phyloP scores from a whole-genome alignment of 1,139 yeast species.

The Magnusiomyces tetraspermus region DNA sequence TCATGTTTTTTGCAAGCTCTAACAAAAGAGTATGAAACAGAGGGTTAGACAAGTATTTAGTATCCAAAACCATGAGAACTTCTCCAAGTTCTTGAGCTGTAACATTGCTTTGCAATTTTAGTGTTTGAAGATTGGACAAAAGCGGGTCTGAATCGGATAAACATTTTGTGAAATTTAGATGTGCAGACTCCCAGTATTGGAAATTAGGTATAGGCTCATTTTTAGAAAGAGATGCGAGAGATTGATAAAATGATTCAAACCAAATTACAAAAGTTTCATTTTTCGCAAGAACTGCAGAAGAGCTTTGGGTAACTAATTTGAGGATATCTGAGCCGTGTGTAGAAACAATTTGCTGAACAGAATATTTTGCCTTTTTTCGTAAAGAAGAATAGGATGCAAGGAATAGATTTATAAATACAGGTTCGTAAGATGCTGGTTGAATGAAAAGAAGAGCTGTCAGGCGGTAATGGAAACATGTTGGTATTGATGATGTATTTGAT shows the following conservation, averaged over 20 bases:
- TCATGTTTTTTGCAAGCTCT: constrained; percentile 2
- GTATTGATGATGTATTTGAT: constrained; percentile 16
- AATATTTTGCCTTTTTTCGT: constrained; percentile 11
- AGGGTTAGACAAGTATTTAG: constrained; percentile 2
- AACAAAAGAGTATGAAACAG: constrained; percentile 8
- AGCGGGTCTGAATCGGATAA: background rate
- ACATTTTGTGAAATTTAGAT: background rate
- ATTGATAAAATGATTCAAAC: constrained; percentile 5
- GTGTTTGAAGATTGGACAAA: background rate
- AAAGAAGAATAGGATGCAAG: constrained; percentile 16
- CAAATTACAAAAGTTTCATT: constrained; percentile 11
- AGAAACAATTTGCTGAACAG: constrained; percentile 6
- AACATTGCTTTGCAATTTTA: background rate
- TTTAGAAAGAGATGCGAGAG: background rate
- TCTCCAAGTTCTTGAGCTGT: background rate
- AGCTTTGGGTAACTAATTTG: constrained; percentile 9
- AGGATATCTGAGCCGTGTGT: constrained; percentile 15
- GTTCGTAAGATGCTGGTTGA: constrained; percentile 11
- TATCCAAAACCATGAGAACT: background rate
- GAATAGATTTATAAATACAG: constrained; percentile 13
- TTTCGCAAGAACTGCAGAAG: constrained; percentile 2
- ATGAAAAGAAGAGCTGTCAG: constrained; percentile 14
- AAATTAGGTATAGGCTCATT: constrained; percentile 2
- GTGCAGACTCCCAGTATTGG: constrained; percentile 7
- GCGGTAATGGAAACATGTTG: constrained; percentile 16